Evolutionary conservation across 78 protist species (phyloP).

Genomic region (Bodo saltans): DNA sequence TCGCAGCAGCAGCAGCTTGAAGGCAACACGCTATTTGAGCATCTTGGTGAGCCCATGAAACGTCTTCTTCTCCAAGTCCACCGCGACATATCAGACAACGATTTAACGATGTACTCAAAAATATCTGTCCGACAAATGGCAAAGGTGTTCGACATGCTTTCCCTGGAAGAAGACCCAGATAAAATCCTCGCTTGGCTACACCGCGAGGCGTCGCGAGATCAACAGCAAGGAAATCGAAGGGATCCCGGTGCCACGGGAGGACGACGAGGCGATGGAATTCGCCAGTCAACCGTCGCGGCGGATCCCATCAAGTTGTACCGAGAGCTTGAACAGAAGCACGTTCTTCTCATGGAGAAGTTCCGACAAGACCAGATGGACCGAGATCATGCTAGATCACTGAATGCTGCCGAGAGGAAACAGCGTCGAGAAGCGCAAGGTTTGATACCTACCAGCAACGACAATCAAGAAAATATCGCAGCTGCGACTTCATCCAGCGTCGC

Average conservation of each 20-base stretch:
- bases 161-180: constrained; percentile 23
- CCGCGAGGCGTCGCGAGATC: background rate
- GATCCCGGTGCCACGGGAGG: constrained; percentile 1
- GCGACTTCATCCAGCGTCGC: background rate
- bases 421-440: too few relatives aligned
- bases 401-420: background rate
- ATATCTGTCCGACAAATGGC: constrained; percentile 19
- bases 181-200: constrained; percentile 22
- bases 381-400: background rate
- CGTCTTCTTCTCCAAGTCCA: background rate
- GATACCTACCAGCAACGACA: too few relatives aligned
- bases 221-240: background rate
- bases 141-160: constrained; percentile 34
- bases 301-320: constrained; percentile 18
- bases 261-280: too few relatives aligned
- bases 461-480: background rate
- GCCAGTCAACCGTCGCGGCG: too few relatives aligned
- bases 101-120: background rate
- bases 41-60: constrained; percentile 26
- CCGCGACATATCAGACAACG: background rate
- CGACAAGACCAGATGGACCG: background rate
- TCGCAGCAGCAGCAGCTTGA: too few relatives aligned
- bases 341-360: background rate
- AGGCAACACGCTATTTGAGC: constrained; percentile 15
- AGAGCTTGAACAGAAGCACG: background rate